Evolutionary conservation across 257 asterid species (phyloP), one percentile per base, ranked within the genome.

Genomic region (Ilex aquifolium): DNA sequence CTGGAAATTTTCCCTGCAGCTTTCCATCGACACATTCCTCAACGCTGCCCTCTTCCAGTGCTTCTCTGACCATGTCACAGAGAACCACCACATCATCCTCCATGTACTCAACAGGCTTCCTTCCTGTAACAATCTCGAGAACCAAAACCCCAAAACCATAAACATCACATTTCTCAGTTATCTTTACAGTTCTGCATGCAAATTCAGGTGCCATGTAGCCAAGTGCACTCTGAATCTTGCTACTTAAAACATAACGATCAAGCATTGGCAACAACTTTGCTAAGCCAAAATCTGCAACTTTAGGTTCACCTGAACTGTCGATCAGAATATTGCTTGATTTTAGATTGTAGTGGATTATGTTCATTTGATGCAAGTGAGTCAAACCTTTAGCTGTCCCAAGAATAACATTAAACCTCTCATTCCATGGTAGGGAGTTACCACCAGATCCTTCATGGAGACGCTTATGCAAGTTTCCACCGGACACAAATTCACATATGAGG

Each of bases 191-290:
- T 74, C 83, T 82, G 83, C 93, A 85, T 6, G 89, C 91, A 66
- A 88, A 87, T 70, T 90, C 97, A 1, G 97, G 97, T 5, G 97
- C 97, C 95, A 88, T 85, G 78, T 90, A 88, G 7, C 97, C 97
- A 0, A 90, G 85, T 15, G 97, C 96, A 36, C 97, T 88, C 72
- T 90, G 97, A 63, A 87, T 85, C 74, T 90, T 90, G 78, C 95
- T 90, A 65, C 95, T 90, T 68, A 88, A 75, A 32, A 83, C 85
- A 44, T 90, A 85, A 27, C 96, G 85, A 56, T 90, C 97, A 8
- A 87, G 59, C 86, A 79, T 80, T 1, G 97, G 95, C 60, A 90
- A 73, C 63, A 90, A 75, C 65, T 83, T 75, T 3, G 97, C 97
- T 53, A 90, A 56, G 49, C 96, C 96, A 30, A 77, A 90, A 63